Percentiles rank a stretch among this genome's conserved stretches.
Conservation (phyloP, 805 yeast species). For the Sugiyamaella marilandica region DNA sequence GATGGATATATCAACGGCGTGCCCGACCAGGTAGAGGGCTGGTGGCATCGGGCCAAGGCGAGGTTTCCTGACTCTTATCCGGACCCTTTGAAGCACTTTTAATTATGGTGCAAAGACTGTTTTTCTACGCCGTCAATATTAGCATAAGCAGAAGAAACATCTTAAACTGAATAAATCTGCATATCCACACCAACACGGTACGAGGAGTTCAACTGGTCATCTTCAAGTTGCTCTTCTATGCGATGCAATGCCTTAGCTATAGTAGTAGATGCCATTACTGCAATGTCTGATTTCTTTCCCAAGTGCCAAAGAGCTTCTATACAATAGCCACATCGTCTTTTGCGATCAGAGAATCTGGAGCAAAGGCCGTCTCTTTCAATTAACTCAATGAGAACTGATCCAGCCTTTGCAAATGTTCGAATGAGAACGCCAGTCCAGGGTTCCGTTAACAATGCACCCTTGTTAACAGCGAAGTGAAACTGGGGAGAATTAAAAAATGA, state of each 20-base stretch:
- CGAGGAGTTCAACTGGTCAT: neutral
- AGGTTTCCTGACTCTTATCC: conserved; percentile 13
- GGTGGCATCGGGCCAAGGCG: conserved; percentile 28
- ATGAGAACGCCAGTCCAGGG: conserved; percentile 4
- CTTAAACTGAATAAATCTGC: neutral
- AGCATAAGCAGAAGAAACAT: neutral
- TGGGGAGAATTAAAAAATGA: neutral
- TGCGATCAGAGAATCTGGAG: neutral
- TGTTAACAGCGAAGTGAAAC: conserved; percentile 3
- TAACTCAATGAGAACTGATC: neutral
- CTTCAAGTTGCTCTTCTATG: neutral
- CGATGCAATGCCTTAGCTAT: neutral
- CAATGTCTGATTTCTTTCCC: neutral
- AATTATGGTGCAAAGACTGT: neutral
- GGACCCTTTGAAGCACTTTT: conserved; percentile 8
- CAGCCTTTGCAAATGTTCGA: conserved; percentile 5
- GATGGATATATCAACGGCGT: conserved; percentile 26
- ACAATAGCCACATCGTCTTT: neutral
- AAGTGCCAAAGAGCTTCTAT: neutral
- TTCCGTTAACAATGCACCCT: conserved; percentile 1
- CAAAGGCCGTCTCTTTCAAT: neutral
- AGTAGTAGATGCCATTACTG: neutral
- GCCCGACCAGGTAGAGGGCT: conserved; percentile 30
- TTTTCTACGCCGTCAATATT: neutral
- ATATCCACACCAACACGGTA: neutral